Percentiles rank a stretch among this genome's conserved stretches.
These are phyloP conservation scores for Celoporthe dispersa DNA, from an alignment of 2,329 filamentous ascomycete species.

Conservation along the genomic window DNA sequence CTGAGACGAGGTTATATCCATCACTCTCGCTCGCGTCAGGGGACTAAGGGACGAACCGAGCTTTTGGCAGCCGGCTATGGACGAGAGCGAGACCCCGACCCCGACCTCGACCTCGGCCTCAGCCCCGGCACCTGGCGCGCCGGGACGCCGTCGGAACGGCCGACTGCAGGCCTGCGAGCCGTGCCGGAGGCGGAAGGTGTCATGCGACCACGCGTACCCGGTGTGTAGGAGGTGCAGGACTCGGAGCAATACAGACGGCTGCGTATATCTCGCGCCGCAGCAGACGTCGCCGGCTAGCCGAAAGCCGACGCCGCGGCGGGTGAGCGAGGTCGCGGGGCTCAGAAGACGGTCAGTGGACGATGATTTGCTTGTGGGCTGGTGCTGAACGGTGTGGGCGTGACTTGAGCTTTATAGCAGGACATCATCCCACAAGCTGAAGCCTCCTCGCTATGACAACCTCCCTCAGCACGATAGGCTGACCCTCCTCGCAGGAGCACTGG, in stretches of 20 bases:
- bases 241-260: slow-evolving; percentile 39
- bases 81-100: neutral
- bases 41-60: neutral
- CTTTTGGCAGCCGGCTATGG: neutral
- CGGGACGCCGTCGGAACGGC: slow-evolving; percentile 31
- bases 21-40: neutral
- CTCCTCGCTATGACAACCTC: neutral
- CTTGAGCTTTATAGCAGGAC: neutral
- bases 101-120: neutral
- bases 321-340: neutral
- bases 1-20: neutral
- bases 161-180: slow-evolving; percentile 39
- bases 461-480: slow-evolving; percentile 8
- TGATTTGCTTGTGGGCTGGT: neutral
- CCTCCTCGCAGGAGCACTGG: neutral
- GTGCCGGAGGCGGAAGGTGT: slow-evolving; percentile 48
- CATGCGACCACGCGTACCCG: slow-evolving; percentile 49
- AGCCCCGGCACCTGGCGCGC: slow-evolving; percentile 20
- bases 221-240: slow-evolving; percentile 45
- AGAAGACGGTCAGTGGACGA: neutral
- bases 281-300: slow-evolving; percentile 14
- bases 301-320: slow-evolving; percentile 23
- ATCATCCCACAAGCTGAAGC: neutral
- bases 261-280: slow-evolving; percentile 40
- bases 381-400: neutral